Base-by-base conservation (phyloP, 2,329 filamentous ascomycete species). In the Gyromitra esculenta region DNA sequence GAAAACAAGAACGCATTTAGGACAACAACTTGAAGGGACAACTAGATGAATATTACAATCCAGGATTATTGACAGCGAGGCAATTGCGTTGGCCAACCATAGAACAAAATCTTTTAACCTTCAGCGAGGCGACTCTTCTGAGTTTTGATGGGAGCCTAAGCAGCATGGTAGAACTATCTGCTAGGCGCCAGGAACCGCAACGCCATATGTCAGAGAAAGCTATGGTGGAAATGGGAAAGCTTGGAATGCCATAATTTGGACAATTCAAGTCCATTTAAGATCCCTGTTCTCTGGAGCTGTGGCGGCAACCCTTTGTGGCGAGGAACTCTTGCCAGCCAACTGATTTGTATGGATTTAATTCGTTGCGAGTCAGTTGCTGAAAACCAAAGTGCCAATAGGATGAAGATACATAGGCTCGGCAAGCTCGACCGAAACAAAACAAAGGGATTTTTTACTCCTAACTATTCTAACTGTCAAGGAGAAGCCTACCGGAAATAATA, bases 251-350 rank as follows among this genome's bases (percentile, higher is more conserved):
- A 59, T 63, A 21, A 8, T 18, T 63, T 31, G 60, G 11, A 41
- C 57, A 45, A 45, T 4, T 45, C 37, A 25, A 8, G 21, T 45
- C 25, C 5, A 8, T 25, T 9, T 1, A 7, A 39, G 5, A 57
- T 37, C 54, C 54, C 15, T 37, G 54, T 39, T 5, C 11, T 1
- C n/a, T 57, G 54, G 8, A 57, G 54, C 37, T n/a, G 54, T 15
- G 43, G 37, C 43, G 35, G 57, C n/a, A 21, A 43, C 43, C 43
- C 6, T 41, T 43, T 62, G 57, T 43, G 57, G 57, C 37, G 57
- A 43, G 57, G 35, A 18, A n/a, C 35, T 39, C 37, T n/a, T 13
- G 21, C 21, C 31, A 50, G 37, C 35, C 21, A 11, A 5, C 8
- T 8, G 2, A 9, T 13, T 65, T 4, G n/a, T 21, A 5, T 15